phyloP scores from a whole-genome alignment of 2,329 filamentous ascomycete genomes.

The Botrytis paeoniae region DNA sequence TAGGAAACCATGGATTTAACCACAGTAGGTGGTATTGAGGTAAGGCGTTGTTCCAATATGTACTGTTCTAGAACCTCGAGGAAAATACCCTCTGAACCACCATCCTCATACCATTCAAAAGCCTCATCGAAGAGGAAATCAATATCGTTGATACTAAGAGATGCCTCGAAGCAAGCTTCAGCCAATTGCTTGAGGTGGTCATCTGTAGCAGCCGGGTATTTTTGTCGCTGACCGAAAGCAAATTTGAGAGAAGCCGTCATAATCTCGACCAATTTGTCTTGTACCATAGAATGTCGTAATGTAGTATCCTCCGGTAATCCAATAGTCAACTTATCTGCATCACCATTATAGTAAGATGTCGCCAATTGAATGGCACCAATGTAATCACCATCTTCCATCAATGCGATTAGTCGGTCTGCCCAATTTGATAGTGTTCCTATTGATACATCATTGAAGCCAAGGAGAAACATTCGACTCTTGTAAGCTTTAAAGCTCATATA shows the following conservation, averaged over 20 bases:
- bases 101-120: conserved; percentile 86
- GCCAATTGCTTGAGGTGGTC: conserved; percentile 72
- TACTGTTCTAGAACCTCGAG: conserved; percentile 85
- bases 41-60: conserved; percentile 75
- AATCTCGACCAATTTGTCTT: conserved; percentile 87
- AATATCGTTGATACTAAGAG: conserved; percentile 69
- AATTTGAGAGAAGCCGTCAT: conserved; percentile 89
- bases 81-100: conserved; percentile 69
- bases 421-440: conserved; percentile 94
- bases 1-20: conserved; percentile 83
- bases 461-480: conserved; percentile 86
- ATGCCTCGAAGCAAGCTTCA: conserved; percentile 79
- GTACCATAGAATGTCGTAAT: conserved; percentile 76
- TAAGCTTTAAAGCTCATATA: conserved; percentile 97
- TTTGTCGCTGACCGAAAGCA: conserved; percentile 68
- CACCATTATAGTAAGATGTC: conserved; percentile 86
- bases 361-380: conserved; percentile 87
- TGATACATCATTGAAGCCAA: conserved; percentile 91
- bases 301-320: conserved; percentile 82
- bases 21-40: conserved; percentile 72
- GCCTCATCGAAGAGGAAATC: conserved; percentile 90
- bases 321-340: conserved; percentile 90
- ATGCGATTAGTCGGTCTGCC: conserved; percentile 86
- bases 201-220: conserved; percentile 41
- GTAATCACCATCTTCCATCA: conserved; percentile 97